Evolutionary conservation across 768 basidiomycete genomes (phyloP).

Genomic region (Tricholoma hemisulphureum): DNA sequence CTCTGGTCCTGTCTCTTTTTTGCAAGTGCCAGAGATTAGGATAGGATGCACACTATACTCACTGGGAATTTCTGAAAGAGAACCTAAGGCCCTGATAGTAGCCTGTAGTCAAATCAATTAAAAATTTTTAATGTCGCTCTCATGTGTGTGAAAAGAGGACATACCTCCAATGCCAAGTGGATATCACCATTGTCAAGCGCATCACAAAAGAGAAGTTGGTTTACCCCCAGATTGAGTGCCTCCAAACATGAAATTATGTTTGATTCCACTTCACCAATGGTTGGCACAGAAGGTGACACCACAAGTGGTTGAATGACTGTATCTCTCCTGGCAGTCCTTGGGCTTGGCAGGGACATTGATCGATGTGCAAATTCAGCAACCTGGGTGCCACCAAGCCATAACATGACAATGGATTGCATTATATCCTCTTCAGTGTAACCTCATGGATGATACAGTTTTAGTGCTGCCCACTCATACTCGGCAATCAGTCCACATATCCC

Average conservation of each 20-base stretch:
- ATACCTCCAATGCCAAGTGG: not conserved
- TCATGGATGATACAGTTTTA: slow-evolving; percentile 13
- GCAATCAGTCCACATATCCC: slow-evolving; percentile 5
- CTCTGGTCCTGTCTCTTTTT: no score
- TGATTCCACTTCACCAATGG: not conserved
- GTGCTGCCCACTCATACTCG: slow-evolving; percentile 8
- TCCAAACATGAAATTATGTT: slow-evolving; percentile 2
- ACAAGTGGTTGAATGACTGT: not conserved
- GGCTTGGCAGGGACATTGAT: slow-evolving; percentile 12
- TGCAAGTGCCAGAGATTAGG: no score
- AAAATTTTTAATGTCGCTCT: no score
- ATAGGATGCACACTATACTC: no score
- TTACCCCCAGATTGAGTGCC: not conserved
- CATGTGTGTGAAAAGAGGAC: no score
- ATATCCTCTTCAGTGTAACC: slow-evolving; percentile 12
- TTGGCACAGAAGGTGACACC: not conserved
- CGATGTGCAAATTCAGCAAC: slow-evolving; percentile 12
- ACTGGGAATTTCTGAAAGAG: no score
- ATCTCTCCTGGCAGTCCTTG: slow-evolving; percentile 5
- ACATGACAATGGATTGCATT: slow-evolving; percentile 13
- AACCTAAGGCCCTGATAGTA: no score
- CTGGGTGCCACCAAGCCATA: no score
- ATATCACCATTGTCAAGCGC: not conserved
- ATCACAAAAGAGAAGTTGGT: not conserved
- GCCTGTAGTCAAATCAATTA: no score